Evolutionary conservation across 2,329 filamentous ascomycete genomes (phyloP), one percentile per base, ranked within the genome.

Genomic region (Neopestalotiopsis sp.): DNA sequence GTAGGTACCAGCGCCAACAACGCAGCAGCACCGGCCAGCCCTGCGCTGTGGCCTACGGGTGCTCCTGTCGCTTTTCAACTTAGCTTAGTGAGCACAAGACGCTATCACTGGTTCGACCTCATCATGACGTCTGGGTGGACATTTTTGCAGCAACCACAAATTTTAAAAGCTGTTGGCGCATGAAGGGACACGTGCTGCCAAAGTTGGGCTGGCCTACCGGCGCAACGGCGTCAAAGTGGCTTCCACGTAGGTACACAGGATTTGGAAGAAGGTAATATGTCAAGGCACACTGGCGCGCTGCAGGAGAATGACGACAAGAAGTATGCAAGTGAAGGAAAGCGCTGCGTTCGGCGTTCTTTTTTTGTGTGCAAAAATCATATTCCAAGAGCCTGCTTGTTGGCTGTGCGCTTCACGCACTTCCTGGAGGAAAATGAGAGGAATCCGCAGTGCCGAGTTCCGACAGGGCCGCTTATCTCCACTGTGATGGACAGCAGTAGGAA

Each of bases 381-480:
- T 30, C 24, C 24, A 59, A 30, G 5, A 24, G 24, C 6, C 30
- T 30, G 57, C 13, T 30, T 34, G 32, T 40, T 30, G 13, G 30
- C 59, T 62, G 30, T n/a, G 59, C 28, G 28, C 28, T 62, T 30
- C 32, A 32, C 59, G 59, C 30, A 59, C 24, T 30, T 14, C 4
- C 4, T 7, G 34, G 34, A 38, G 34, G 34, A 38, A 38, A 10
- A 38, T 20, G 24, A 12, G 3, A 17, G 56, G 45, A 52, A 52
- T 20, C 57, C 57, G 57, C 57, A 59, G 59, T 62, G 59, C 59
- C 59, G 59, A 62, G 32, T 40, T 34, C 59, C 59, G 59, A 34
- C 59, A 30, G 34, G 59, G 30, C 32, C 34, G 28, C 59, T n/a
- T 34, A 34, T 34, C 30, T 34, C 32, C 30, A 62, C 12, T 38